phyloP scores from a whole-genome alignment of 2,329 filamentous ascomycete species.

The Xylariaceae sp. region DNA sequence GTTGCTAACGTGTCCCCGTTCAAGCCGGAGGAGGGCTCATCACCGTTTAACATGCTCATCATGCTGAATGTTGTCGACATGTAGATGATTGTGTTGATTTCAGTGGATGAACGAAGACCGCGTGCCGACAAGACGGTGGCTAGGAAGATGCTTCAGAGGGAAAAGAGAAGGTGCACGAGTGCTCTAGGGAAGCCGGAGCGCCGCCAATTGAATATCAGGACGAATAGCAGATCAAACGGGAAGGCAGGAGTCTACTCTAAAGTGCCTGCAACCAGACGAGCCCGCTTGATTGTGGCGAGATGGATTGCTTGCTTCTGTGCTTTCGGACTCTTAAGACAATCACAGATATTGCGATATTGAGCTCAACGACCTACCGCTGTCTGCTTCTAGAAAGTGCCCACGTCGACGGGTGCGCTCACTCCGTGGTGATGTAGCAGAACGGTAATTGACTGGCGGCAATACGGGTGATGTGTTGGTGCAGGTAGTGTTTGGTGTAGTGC shows the following conservation, averaged over 20 bases:
- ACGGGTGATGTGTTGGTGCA: neutral
- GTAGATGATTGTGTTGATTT: neutral
- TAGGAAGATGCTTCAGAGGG: neutral
- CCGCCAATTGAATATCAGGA: neutral
- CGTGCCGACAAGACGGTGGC: neutral
- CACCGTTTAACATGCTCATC: constrained; percentile 25
- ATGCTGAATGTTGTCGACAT: constrained; percentile 16
- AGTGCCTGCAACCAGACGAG: neutral
- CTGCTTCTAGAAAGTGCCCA: neutral
- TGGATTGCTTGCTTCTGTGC: no score
- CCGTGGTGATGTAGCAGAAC: neutral
- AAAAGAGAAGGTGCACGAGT: neutral
- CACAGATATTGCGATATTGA: neutral
- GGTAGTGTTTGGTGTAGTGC: neutral
- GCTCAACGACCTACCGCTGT: neutral
- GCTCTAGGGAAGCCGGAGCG: neutral
- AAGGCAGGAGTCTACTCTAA: neutral
- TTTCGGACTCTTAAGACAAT: neutral
- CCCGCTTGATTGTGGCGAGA: neutral
- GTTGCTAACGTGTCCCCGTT: constrained; percentile 15
- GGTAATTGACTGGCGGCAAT: neutral
- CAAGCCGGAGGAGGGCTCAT: constrained; percentile 14
- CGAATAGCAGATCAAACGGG: neutral
- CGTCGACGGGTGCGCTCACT: neutral
- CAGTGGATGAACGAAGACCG: neutral